These are phyloP conservation scores for Lentinula sp. DNA, from an alignment of 768 basidiomycete genomes.

Conservation along the genomic window DNA sequence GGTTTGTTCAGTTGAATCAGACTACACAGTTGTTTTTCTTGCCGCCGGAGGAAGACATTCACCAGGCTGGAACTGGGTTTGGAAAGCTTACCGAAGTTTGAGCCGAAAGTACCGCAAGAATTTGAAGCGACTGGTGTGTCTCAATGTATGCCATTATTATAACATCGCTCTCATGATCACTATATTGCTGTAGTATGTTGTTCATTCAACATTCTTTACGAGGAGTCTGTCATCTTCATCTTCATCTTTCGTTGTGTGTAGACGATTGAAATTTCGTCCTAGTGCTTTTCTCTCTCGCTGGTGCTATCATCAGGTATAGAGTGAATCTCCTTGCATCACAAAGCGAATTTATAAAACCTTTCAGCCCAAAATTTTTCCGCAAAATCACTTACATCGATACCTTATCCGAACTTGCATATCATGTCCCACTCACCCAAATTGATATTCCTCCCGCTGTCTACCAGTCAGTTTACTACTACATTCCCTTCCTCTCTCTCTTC, in stretches of 20 bases:
- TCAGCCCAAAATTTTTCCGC: constrained; percentile 83
- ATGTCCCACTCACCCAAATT: constrained; percentile 83
- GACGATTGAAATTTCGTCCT: constrained; percentile 8
- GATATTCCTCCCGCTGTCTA: constrained; percentile 81
- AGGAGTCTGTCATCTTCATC: constrained; percentile 49
- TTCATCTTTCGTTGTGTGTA: neutral
- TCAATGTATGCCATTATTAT: neutral
- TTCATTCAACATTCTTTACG: constrained; percentile 84
- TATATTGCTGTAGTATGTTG: constrained; percentile 54
- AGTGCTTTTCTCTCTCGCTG: constrained; percentile 89
- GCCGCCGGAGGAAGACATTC: constrained; percentile 71
- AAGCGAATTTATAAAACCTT: neutral
- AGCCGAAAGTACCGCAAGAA: constrained; percentile 86
- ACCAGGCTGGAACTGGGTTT: constrained; percentile 87
- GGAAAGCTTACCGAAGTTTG: constrained; percentile 81
- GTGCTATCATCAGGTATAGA: constrained; percentile 77
- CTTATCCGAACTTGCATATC: constrained; percentile 67
- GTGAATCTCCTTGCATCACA: neutral
- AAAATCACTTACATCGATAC: constrained; percentile 76
- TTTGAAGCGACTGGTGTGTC: constrained; percentile 68
- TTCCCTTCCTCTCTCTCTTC: neutral
- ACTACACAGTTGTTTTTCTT: constrained; percentile 85
- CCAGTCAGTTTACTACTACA: constrained; percentile 39
- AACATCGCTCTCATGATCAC: neutral
- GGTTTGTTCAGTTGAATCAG: constrained; percentile 64